These are phyloP conservation scores for Lumnitzera littorea DNA, from an alignment of 345 rosid genomes.

Conservation along the genomic window DNA sequence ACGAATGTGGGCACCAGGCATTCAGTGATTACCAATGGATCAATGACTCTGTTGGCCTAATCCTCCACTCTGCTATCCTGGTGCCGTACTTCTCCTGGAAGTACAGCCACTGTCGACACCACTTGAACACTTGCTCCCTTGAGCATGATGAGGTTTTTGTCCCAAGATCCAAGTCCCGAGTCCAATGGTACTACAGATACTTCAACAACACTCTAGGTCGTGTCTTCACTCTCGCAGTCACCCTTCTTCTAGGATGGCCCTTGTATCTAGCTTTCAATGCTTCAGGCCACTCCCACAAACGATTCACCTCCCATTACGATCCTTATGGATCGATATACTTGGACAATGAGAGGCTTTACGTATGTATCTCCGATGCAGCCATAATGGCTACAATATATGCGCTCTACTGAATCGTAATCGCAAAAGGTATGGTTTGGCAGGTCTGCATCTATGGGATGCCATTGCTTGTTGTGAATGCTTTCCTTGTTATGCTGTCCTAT, in stretches of 20 bases:
- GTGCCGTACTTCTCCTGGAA: constrained; percentile 20
- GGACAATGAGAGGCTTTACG: constrained; percentile 13
- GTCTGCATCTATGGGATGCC: constrained; percentile 19
- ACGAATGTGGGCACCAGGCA: constrained; percentile 17
- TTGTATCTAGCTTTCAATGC: constrained; percentile 22
- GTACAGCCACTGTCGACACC: constrained; percentile 18
- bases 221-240: constrained; percentile 7
- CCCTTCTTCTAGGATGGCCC: constrained; percentile 26
- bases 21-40: constrained; percentile 15
- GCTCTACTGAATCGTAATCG: constrained; percentile 12
- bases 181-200: constrained; percentile 19
- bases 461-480: constrained; percentile 16
- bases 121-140: constrained; percentile 9
- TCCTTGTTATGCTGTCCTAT: constrained; percentile 20
- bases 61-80: constrained; percentile 15
- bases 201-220: constrained; percentile 25
- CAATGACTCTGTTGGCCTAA: constrained; percentile 12
- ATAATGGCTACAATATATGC: constrained; percentile 13
- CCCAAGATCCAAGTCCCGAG: constrained; percentile 2
- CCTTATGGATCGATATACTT: constrained; percentile 19
- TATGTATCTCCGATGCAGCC: constrained; percentile 19
- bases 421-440: constrained; percentile 18
- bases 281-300: constrained; percentile 23
- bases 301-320: constrained; percentile 25
- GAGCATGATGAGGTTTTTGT: constrained; percentile 13